Evolutionary conservation across 306 rosid genomes (phyloP).

Genomic region (Inga leiocalycina): DNA sequence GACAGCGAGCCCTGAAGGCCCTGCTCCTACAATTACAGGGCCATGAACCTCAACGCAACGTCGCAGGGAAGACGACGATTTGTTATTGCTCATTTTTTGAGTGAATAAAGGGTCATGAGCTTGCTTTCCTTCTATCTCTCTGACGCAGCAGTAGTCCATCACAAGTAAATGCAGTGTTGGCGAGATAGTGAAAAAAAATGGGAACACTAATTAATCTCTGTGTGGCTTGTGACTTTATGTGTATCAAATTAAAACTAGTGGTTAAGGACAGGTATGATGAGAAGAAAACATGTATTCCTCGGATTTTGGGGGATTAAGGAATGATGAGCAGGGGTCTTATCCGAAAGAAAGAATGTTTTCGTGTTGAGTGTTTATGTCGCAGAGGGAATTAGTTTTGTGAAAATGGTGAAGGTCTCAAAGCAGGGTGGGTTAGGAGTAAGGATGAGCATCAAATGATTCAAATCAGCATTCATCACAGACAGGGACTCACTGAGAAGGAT

Average conservation of each 20-base stretch:
- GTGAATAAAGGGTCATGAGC: constrained; percentile 66
- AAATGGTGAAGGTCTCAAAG: constrained; percentile 28
- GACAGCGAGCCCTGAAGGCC: constrained; percentile 85
- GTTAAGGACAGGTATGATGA: constrained; percentile 13
- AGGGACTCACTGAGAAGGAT: constrained; percentile 51
- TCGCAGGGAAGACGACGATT: neutral
- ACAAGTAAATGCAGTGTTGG: constrained; percentile 32
- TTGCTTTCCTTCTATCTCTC: constrained; percentile 76
- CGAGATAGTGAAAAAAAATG: constrained; percentile 1
- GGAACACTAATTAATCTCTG: neutral
- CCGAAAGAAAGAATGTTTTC: constrained; percentile 22
- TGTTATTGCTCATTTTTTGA: constrained; percentile 35
- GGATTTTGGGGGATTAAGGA: constrained; percentile 56
- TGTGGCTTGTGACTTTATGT: neutral
- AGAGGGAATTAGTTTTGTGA: constrained; percentile 16
- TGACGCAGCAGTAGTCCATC: constrained; percentile 43
- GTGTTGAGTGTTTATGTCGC: neutral
- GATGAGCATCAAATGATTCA: constrained; percentile 55
- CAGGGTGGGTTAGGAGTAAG: constrained; percentile 65
- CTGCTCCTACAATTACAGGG: constrained; percentile 82
- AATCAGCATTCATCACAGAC: constrained; percentile 63
- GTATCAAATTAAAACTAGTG: neutral
- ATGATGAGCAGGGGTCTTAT: constrained; percentile 49
- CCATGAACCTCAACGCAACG: constrained; percentile 40
- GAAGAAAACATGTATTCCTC: constrained; percentile 23